Percentiles rank a stretch among this genome's conserved stretches.
Conservation (phyloP, 1,284 basidiomycete genomes). For the Apiotrichum sp. region DNA sequence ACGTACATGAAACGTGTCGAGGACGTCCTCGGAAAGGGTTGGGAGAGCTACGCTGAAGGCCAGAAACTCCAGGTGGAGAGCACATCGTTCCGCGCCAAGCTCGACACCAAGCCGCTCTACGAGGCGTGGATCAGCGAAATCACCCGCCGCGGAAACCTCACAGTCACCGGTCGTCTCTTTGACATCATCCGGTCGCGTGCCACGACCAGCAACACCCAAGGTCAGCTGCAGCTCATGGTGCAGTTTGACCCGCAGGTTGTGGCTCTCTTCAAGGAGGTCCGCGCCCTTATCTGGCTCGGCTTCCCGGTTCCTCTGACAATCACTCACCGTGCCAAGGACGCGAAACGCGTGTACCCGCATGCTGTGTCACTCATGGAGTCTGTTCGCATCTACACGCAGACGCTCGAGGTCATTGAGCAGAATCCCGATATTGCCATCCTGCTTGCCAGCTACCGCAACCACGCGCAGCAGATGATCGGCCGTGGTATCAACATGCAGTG, state of each 20-base stretch:
- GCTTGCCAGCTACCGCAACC: conserved; percentile 84
- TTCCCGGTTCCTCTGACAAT: conserved; percentile 93
- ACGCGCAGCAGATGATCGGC: conserved; percentile 81
- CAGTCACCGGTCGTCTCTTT: conserved; percentile 90
- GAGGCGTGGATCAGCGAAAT: conserved; percentile 97
- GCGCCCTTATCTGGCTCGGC: conserved; percentile 90
- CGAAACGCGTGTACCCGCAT: conserved; percentile 95
- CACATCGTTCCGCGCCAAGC: conserved; percentile 86
- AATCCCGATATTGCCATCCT: conserved; percentile 89
- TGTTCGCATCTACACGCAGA: conserved; percentile 92
- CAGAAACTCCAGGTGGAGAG: conserved; percentile 92
- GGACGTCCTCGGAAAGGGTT: conserved; percentile 95
- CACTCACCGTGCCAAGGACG: conserved; percentile 94
- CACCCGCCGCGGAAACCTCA: conserved; percentile 70
- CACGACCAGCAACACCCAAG: conserved; percentile 53
- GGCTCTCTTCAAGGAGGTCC: conserved; percentile 95
- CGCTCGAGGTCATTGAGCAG: conserved; percentile 76
- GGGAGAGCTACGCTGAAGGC: conserved; percentile 98
- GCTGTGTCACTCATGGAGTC: conserved; percentile 98
- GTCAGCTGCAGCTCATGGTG: conserved; percentile 75
- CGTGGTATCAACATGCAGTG: conserved; percentile 86
- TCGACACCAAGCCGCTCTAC: conserved; percentile 87
- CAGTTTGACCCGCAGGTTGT: conserved; percentile 98
- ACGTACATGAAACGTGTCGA: conserved; percentile 99
- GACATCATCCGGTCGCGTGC: conserved; percentile 76